Evolutionary conservation across 148 eudicot species (phyloP), one percentile per base, ranked within the genome.

Genomic region (Rhododendron williamsianum): DNA sequence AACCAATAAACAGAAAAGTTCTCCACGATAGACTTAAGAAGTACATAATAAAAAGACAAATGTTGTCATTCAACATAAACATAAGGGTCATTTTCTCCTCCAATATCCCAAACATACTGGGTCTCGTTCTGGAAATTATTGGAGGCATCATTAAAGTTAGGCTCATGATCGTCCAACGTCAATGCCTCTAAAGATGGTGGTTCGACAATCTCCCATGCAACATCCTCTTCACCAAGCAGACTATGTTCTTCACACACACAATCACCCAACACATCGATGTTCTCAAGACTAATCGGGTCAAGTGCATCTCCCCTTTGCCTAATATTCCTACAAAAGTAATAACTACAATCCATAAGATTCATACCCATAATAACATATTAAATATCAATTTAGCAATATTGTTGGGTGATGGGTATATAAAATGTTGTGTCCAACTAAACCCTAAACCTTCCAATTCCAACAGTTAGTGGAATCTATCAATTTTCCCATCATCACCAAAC

Each of bases 221-320:
- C 38, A 30, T 33, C 82, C 8, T 49, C 38, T 27, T 30, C 63
- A 80, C 15, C 54, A 81, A 81, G 45, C 2, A 81, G 33, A 51
- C 69, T 19, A n/a, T 27, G 38, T 33, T 81, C 45, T 56, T 81
- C n/a, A 56, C 41, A 16, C 36, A 81, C 83, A 63, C 69, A 81
- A 21, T 81, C 9, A 23, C 56, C 13, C 43, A 81, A 16, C 54
- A 81, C 6, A 81, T 81, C 45, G 1, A 81, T 81, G 45, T 81
- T 81, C 25, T 54, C 71, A 52, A 81, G 83, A 81, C 69, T 54
- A 35, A 81, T 35, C 2, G 71, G 83, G 25, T 81, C 83, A 81
- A 54, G 83, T 25, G 82, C 43, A 52, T 46, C 52, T 52, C 35
- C 35, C 36, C 82, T 54, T 54, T 4, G 41, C 15, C 19, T 81